phyloP scores from a whole-genome alignment of 2,329 filamentous ascomycete genomes.

The Colletotrichum musae region DNA sequence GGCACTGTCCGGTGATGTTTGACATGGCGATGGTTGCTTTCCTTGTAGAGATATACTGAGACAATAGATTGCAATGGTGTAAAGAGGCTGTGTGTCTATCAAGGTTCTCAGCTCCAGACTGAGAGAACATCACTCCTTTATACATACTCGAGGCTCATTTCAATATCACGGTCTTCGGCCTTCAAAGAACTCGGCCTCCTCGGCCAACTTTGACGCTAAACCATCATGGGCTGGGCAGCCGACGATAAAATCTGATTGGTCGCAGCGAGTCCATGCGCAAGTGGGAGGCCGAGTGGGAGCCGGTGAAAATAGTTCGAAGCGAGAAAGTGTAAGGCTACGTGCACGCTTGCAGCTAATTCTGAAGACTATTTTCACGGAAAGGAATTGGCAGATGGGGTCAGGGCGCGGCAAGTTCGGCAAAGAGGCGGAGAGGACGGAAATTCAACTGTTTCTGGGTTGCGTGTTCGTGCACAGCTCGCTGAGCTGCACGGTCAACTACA shows the following conservation, averaged over 20 bases:
- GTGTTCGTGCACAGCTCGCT: no score
- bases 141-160: neutral
- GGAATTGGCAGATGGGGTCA: no score
- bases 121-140: neutral
- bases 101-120: neutral
- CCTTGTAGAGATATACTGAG: no score
- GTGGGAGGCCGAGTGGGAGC: neutral
- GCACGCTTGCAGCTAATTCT: no score
- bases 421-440: no score
- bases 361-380: no score
- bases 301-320: no score
- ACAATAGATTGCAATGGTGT: neutral
- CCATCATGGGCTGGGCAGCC: neutral
- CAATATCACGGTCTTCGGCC: neutral
- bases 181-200: neutral
- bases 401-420: no score
- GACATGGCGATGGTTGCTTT: neutral
- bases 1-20: constrained; percentile 12
- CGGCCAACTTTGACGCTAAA: neutral
- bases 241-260: neutral
- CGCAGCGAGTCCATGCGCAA: neutral
- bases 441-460: no score
- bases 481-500: no score
- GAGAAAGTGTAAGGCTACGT: neutral
- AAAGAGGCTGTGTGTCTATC: no score